phyloP scores from a whole-genome alignment of 2,329 filamentous ascomycete genomes.

The Chaetoscypha palmicola region DNA sequence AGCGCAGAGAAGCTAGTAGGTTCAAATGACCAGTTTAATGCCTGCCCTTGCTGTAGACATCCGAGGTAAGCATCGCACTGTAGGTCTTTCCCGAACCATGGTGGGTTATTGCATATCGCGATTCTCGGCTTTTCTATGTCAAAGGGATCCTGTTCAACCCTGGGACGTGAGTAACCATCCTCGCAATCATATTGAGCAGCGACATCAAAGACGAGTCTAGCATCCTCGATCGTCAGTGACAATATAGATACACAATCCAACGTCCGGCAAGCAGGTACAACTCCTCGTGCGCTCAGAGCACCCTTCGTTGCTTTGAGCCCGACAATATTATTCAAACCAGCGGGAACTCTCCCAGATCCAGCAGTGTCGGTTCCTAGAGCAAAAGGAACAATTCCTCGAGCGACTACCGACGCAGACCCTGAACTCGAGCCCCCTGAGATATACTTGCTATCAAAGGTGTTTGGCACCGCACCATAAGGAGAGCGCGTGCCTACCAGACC shows the following conservation, averaged over 20 bases:
- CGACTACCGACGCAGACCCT: constrained; percentile 44
- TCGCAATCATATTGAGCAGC: constrained; percentile 37
- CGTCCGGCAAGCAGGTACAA: constrained; percentile 43
- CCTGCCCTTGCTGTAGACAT: constrained; percentile 34
- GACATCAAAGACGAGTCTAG: constrained; percentile 39
- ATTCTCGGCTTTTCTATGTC: constrained; percentile 19
- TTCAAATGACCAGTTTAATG: constrained; percentile 31
- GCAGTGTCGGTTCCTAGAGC: constrained; percentile 46
- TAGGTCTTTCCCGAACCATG: constrained; percentile 32
- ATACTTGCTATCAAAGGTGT: constrained; percentile 38
- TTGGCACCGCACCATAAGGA: constrained; percentile 42
- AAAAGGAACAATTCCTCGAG: constrained; percentile 42
- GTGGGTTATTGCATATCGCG: constrained; percentile 20
- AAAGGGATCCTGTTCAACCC: constrained; percentile 34
- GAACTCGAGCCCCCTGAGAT: constrained; percentile 47
- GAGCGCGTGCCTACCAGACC: constrained; percentile 48
- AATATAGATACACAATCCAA: constrained; percentile 46
- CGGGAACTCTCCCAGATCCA: constrained; percentile 41
- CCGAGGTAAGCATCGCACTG: constrained; percentile 39
- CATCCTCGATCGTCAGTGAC: constrained; percentile 38
- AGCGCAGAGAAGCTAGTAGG: constrained; percentile 37
- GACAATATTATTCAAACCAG: constrained; percentile 42
- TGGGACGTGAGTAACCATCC: constrained; percentile 30
- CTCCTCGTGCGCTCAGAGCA: constrained; percentile 37
- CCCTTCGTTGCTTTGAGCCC: constrained; percentile 41